Percentiles rank a stretch among this genome's conserved stretches.
phyloP scores from a whole-genome alignment of 2,329 filamentous ascomycete species.

The Coniochaeta ligniaria region DNA sequence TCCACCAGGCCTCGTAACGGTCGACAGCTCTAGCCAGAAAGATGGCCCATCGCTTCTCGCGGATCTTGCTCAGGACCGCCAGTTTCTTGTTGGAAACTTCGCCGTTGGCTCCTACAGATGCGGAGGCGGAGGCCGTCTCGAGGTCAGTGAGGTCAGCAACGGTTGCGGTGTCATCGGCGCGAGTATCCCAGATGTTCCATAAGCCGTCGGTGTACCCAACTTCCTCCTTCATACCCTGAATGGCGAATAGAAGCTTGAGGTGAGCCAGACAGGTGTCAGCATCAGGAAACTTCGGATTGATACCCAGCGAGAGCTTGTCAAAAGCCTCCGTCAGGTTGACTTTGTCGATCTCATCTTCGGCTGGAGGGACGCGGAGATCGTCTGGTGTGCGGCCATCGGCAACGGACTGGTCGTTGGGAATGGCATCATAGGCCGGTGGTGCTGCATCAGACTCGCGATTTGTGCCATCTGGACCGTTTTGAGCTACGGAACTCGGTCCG shows the following conservation, averaged over 20 bases:
- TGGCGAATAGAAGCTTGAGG: slow-evolving; percentile 62
- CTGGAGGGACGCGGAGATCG: neutral
- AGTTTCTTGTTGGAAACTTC: slow-evolving; percentile 20
- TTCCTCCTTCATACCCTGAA: slow-evolving; percentile 60
- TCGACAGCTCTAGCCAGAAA: slow-evolving; percentile 62
- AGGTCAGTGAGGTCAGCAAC: neutral
- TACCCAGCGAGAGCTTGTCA: slow-evolving; percentile 9
- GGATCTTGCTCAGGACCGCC: slow-evolving; percentile 42
- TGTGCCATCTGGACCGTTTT: neutral
- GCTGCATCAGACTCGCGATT: neutral
- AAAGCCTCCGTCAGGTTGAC: slow-evolving; percentile 13
- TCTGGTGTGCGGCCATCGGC: neutral
- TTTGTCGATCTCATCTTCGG: neutral
- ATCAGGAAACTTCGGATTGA: slow-evolving; percentile 24
- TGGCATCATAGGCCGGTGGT: neutral
- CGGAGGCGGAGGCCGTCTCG: neutral
- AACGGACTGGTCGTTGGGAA: neutral
- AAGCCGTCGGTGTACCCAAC: slow-evolving; percentile 60
- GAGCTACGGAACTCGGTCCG: neutral
- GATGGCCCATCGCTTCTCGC: slow-evolving; percentile 68
- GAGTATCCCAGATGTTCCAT: slow-evolving; percentile 52
- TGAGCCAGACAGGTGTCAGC: slow-evolving; percentile 61
- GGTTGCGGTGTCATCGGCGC: slow-evolving; percentile 19
- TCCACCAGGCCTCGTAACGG: slow-evolving; percentile 63
- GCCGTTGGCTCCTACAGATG: neutral